phyloP scores from a whole-genome alignment of 352 stramenopile genomes.

The Globisporangium camurandrum region DNA sequence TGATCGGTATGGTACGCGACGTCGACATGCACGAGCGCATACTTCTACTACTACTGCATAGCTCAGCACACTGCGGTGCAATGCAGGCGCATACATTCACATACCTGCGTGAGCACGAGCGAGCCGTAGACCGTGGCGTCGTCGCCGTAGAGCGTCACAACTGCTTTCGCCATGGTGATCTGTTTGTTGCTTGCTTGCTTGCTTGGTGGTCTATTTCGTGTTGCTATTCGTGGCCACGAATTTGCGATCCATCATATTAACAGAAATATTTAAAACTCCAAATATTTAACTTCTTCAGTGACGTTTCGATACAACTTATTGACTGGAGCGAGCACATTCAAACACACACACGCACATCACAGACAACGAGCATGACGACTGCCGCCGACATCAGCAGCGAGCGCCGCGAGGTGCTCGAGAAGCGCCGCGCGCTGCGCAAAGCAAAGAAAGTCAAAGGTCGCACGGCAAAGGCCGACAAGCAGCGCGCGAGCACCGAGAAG shows the following conservation, averaged over 20 bases:
- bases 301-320: not conserved
- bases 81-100: not conserved
- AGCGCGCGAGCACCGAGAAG: constrained; percentile 55
- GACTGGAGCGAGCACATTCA: constrained; percentile 1
- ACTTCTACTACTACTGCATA: no score
- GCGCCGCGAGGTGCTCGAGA: constrained; percentile 31
- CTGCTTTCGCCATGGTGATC: constrained; percentile 84
- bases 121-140: constrained; percentile 75
- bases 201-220: not conserved
- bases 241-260: no score
- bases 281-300: no score
- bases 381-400: constrained; percentile 19
- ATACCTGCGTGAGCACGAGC: constrained; percentile 69
- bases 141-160: constrained; percentile 83
- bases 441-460: constrained; percentile 74
- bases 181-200: constrained; percentile 9
- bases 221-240: constrained; percentile 7
- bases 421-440: constrained; percentile 66
- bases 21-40: no score
- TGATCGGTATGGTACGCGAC: no score
- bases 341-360: not conserved
- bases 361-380: not conserved
- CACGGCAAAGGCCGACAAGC: constrained; percentile 57
- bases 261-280: no score
- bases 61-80: no score